Base-by-base conservation (phyloP, 2,329 filamentous ascomycete genomes). In the Penicillium decumbens region DNA sequence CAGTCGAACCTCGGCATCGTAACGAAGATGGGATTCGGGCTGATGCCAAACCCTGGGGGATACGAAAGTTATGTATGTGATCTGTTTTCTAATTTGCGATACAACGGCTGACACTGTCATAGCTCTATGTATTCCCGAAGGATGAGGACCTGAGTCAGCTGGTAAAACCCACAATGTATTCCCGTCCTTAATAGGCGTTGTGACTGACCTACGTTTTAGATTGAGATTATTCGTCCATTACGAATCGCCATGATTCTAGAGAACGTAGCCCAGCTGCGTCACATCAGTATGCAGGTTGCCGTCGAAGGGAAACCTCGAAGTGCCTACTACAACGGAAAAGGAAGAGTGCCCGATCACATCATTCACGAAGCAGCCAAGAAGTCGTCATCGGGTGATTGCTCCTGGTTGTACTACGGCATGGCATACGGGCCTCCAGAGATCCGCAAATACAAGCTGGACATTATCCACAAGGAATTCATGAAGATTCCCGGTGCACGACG, bases 1-100 rank as follows among this genome's bases (percentile, higher is more conserved):
- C 50, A 53, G 6, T 49, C 46, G 2, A 53, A 53, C 32, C 24
- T 49, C 35, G 50, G 51, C 4, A 41, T 53, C 2, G 51, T 53
- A 24, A 53, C 51, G 13, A 53, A 53, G 30, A 50, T 53, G 47
- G 51, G 50, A 28, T 47, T 53, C 30, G 46, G 46, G 6, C 23
- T 53, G 24, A 53, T 53, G 50, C 50, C 50, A n/a, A 49, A 50
- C 33, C 50, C 50, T 6, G 50, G 47, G 3, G 50, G 44, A n/a
- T 37, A 49, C 38, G 46, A 53, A 41, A 45, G 46, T 15, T 53
- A 49, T 44, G 47, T 53, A 33, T 38, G 35, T 13, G 32, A 12
- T n/a, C 2, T 7, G 3, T 23, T 20, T n/a, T 35, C 7, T 6
- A 5, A 12, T 25, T 13, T 7, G 35, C 1, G 10, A 13, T 2